A percentile compares a stretch with the other conserved stretches of the same genome.
Evolutionary conservation across 371 early-diverging fungal species (phyloP).

Genomic region (Mucor sp.): DNA sequence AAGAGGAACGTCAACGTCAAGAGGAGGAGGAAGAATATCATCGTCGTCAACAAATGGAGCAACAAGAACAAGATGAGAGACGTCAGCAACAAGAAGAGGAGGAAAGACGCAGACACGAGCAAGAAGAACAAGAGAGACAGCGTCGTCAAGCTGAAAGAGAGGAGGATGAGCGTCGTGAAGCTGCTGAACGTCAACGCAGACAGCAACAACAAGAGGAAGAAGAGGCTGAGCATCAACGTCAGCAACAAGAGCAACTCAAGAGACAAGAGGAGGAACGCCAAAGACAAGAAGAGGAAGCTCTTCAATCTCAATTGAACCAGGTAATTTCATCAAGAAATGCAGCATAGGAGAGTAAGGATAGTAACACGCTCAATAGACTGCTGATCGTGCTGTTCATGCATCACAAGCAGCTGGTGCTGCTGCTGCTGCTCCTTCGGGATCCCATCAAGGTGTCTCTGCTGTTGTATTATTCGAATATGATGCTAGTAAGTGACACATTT

Average conservation of each 20-base stretch:
- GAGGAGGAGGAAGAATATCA: slow-evolving; percentile 22
- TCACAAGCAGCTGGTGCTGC: slow-evolving; percentile 21
- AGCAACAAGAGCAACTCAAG: slow-evolving; percentile 14
- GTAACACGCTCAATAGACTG: slow-evolving; percentile 17
- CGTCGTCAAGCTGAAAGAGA: slow-evolving; percentile 15
- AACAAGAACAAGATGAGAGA: background rate
- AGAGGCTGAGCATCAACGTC: slow-evolving; percentile 20
- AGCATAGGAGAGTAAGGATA: background rate
- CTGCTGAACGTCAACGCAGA: slow-evolving; percentile 25
- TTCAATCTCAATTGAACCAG: slow-evolving; percentile 26
- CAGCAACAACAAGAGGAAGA: slow-evolving; percentile 25
- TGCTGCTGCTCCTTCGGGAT: slow-evolving; percentile 28
- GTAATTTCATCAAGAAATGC: slow-evolving; percentile 15
- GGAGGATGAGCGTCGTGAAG: slow-evolving; percentile 13
- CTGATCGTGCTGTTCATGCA: slow-evolving; percentile 41
- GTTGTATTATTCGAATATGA: slow-evolving; percentile 77
- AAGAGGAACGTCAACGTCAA: slow-evolving; percentile 17
- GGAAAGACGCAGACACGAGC: background rate
- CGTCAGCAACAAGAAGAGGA: background rate
- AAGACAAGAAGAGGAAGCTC: slow-evolving; percentile 14
- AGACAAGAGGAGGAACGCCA: slow-evolving; percentile 11
- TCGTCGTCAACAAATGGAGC: slow-evolving; percentile 27
- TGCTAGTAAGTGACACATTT: slow-evolving; percentile 58
- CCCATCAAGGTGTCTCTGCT: slow-evolving; percentile 44
- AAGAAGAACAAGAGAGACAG: slow-evolving; percentile 23